Evolutionary conservation across 2,329 filamentous ascomycete genomes (phyloP).

Genomic region (Blastomyces emzantsi): DNA sequence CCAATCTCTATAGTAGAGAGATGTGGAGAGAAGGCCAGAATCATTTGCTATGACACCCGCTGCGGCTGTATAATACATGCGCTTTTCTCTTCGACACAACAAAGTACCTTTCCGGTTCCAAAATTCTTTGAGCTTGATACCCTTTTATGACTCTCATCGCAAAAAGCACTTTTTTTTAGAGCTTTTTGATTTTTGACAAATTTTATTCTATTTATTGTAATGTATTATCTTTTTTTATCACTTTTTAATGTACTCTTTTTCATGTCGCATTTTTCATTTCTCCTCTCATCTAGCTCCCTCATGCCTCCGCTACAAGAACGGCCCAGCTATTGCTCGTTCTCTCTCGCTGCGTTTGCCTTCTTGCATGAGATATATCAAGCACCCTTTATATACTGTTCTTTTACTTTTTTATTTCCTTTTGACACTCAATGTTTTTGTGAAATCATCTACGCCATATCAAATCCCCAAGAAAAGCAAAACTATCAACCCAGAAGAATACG

Average conservation of each 20-base stretch:
- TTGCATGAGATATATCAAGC: neutral
- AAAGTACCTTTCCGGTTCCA: constrained; percentile 3
- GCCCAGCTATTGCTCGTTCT: neutral
- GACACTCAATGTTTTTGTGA: neutral
- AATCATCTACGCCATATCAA: neutral
- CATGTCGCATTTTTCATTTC: neutral
- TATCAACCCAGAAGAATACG: no score
- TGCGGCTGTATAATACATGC: neutral
- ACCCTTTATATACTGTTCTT: neutral
- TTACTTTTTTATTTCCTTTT: neutral
- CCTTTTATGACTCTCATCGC: constrained; percentile 9
- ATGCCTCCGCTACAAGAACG: neutral
- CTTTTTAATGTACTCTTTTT: neutral
- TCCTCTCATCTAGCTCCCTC: neutral
- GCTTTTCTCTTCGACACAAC: neutral
- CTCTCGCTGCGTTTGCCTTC: neutral
- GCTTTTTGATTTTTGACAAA: constrained; percentile 1
- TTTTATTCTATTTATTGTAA: constrained; percentile 2
- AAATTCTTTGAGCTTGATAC: constrained; percentile 9
- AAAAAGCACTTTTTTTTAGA: neutral
- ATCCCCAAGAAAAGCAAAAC: neutral
- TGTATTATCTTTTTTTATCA: constrained; percentile 3
- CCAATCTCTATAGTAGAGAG: constrained; percentile 1
- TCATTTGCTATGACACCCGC: neutral
- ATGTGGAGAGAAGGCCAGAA: no score